Evolutionary conservation across 129 eudicot genomes (phyloP).

Genomic region (Helianthus annuus): DNA sequence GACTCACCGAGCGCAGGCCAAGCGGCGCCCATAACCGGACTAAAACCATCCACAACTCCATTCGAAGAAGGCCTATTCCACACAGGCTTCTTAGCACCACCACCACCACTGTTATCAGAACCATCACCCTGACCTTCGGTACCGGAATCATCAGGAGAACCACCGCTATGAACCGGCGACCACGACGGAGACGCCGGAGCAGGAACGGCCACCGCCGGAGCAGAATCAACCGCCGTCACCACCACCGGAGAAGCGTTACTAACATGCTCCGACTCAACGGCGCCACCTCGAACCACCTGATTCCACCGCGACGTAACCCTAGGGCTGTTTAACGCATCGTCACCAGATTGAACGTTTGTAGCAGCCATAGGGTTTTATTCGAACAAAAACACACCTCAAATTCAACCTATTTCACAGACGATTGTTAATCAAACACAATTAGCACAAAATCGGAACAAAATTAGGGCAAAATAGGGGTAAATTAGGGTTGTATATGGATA

Average conservation of each 20-base stretch:
- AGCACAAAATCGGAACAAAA: too few relatives aligned
- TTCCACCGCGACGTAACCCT: slow-evolving; percentile 46
- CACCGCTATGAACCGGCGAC: slow-evolving; percentile 19
- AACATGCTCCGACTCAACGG: slow-evolving; percentile 21
- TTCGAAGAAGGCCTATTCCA: slow-evolving; percentile 76
- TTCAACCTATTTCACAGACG: slow-evolving; percentile 12
- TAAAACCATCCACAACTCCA: slow-evolving; percentile 45
- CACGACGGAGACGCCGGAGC: slow-evolving; percentile 37
- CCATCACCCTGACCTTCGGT: slow-evolving; percentile 27
- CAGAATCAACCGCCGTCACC: slow-evolving; percentile 12
- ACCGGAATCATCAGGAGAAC: slow-evolving; percentile 32
- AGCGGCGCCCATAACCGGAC: slow-evolving; percentile 64
- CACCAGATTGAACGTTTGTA: slow-evolving; percentile 33
- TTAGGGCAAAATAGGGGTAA: too few relatives aligned
- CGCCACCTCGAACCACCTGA: slow-evolving; percentile 48
- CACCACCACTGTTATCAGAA: slow-evolving; percentile 30
- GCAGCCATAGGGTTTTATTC: slow-evolving; percentile 42
- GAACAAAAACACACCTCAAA: slow-evolving; percentile 6
- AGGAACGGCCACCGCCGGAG: slow-evolving; percentile 19
- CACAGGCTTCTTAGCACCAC: slow-evolving; percentile 56
- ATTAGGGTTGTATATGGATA: slow-evolving; percentile 30
- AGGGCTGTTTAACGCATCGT: slow-evolving; percentile 29
- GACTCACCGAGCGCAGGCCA: slow-evolving; percentile 95
- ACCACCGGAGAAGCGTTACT: too few relatives aligned
- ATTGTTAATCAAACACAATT: neutral